Percentiles rank a stretch among this genome's conserved stretches.
These are phyloP conservation scores for Acer saccharum DNA, from an alignment of 345 rosid genomes.

Conservation along the genomic window DNA sequence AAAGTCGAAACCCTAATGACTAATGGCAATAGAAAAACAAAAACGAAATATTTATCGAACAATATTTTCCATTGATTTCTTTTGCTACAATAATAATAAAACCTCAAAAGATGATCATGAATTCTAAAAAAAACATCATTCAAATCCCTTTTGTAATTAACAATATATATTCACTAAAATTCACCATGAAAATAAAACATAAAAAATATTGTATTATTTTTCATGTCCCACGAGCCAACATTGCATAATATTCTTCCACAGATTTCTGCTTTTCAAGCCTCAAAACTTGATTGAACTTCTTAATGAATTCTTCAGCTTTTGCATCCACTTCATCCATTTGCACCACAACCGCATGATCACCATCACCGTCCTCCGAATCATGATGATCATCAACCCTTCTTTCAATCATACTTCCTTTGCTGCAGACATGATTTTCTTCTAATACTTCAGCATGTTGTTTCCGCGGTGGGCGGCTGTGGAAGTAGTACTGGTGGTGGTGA, in stretches of 20 bases:
- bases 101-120: neutral
- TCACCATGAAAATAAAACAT: too few species aligned
- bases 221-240: slow-evolving; percentile 21
- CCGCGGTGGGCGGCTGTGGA: too few species aligned
- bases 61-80: neutral
- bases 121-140: neutral
- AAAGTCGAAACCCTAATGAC: neutral
- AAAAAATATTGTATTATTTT: too few species aligned
- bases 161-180: too few species aligned
- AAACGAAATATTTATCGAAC: too few species aligned
- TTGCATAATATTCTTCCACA: slow-evolving; percentile 13
- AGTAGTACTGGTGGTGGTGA: neutral
- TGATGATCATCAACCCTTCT: neutral
- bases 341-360: too few species aligned
- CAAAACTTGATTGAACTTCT: neutral
- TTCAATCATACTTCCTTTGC: neutral
- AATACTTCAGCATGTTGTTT: neutral
- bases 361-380: neutral
- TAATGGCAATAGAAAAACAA: too few species aligned
- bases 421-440: neutral
- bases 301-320: slow-evolving; percentile 28
- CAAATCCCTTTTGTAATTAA: neutral
- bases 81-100: neutral
- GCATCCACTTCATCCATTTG: slow-evolving; percentile 27
- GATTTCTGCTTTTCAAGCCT: slow-evolving; percentile 24